Evolutionary conservation across 108 stramenopile genomes (phyloP).

Genomic region (Cyclotella sp.): DNA sequence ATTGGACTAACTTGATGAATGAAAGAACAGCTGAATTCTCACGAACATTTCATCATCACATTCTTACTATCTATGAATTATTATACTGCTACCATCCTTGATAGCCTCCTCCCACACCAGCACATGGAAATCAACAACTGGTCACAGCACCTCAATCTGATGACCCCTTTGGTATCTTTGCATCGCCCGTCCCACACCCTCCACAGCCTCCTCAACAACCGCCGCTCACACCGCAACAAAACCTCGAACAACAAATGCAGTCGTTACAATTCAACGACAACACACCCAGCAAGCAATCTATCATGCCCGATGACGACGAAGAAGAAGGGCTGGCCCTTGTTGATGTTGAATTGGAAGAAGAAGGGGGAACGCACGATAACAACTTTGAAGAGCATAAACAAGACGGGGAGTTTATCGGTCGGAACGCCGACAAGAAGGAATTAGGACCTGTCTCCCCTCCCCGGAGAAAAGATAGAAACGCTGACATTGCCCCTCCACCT

Average conservation of each 20-base stretch:
- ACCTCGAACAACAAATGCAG: constrained; percentile 33
- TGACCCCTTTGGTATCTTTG: constrained; percentile 47
- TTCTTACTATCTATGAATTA: background rate
- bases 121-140: constrained; percentile 22
- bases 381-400: constrained; percentile 20
- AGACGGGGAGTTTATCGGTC: constrained; percentile 40
- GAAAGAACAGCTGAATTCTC: too few relatives aligned
- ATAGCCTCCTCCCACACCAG: background rate
- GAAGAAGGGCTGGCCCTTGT: constrained; percentile 48
- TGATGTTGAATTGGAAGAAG: constrained; percentile 48
- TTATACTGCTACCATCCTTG: background rate
- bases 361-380: background rate
- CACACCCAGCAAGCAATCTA: constrained; percentile 40
- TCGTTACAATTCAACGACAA: constrained; percentile 19
- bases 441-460: constrained; percentile 1
- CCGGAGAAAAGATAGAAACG: constrained; percentile 10
- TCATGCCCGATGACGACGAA: constrained; percentile 31
- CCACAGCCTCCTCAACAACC: constrained; percentile 8
- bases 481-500: constrained; percentile 54
- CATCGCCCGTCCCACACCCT: constrained; percentile 3
- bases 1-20: too few relatives aligned
- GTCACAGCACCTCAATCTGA: constrained; percentile 19
- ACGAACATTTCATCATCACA: too few relatives aligned
- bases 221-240: constrained; percentile 9
- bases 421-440: background rate